These are phyloP conservation scores for Ogataea hybrid DNA, from an alignment of 1,139 yeast species.

Conservation along the genomic window DNA sequence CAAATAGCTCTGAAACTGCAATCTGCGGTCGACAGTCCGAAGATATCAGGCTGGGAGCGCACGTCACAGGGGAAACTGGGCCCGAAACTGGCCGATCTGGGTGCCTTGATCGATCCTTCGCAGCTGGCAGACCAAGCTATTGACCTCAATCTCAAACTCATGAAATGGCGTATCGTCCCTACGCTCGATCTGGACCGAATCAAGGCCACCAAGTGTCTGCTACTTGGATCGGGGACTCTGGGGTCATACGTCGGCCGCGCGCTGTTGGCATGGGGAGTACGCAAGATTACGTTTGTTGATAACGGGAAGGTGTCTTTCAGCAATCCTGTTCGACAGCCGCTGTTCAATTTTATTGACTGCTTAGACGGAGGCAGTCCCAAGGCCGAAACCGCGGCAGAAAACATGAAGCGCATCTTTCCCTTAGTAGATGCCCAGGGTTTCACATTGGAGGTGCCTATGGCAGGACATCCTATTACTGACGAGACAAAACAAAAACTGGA, in stretches of 20 bases:
- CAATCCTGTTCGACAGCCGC: conserved; percentile 93
- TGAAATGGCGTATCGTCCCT: conserved; percentile 97
- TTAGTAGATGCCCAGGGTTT: conserved; percentile 64
- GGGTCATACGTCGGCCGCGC: conserved; percentile 91
- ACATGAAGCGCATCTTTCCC: conserved; percentile 74
- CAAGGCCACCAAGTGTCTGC: conserved; percentile 57
- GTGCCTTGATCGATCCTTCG: conserved; percentile 73
- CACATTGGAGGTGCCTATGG: conserved; percentile 84
- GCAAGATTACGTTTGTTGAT: conserved; percentile 82
- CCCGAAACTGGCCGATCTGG: conserved; percentile 81
- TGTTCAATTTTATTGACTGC: conserved; percentile 77
- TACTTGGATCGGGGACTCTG: conserved; percentile 93
- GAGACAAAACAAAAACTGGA: conserved; percentile 48
- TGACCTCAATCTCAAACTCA: conserved; percentile 80
- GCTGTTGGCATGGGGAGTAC: conserved; percentile 91
- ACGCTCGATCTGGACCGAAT: conserved; percentile 65
- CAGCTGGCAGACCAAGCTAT: conserved; percentile 89
- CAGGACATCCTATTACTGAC: conserved; percentile 78
- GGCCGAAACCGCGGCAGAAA: conserved; percentile 73
- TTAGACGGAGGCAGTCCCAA: conserved; percentile 68
- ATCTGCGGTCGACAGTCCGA: conserved; percentile 23
- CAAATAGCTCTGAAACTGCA: conserved; percentile 5
- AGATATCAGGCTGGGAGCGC: conserved; percentile 87
- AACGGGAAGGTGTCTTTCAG: conserved; percentile 86
- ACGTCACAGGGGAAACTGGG: conserved; percentile 68